phyloP scores from a whole-genome alignment of 2,329 filamentous ascomycete species.

The Scytalidium lignicola region DNA sequence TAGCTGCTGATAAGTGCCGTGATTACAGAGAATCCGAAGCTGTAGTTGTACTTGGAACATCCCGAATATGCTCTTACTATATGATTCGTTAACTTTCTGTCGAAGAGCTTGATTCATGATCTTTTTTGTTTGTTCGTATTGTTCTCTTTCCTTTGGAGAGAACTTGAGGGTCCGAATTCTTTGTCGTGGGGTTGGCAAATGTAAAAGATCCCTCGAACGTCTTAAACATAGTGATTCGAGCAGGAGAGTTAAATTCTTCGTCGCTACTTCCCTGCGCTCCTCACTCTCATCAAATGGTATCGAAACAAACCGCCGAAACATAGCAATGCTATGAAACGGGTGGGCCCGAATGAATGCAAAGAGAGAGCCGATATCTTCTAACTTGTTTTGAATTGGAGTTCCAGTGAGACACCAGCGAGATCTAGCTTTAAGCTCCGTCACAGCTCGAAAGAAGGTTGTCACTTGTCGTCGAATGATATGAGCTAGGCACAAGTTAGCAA shows the following conservation, averaged over 20 bases:
- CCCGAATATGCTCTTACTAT: constrained; percentile 33
- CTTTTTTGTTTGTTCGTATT: constrained; percentile 31
- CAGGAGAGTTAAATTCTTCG: constrained; percentile 27
- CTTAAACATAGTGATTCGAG: constrained; percentile 35
- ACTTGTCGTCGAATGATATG: constrained; percentile 43
- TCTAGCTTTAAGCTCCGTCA: constrained; percentile 34
- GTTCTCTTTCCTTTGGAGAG: constrained; percentile 22
- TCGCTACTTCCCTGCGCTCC: constrained; percentile 21
- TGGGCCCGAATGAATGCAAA: constrained; percentile 15
- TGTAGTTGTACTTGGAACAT: constrained; percentile 42
- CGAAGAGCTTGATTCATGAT: constrained; percentile 34
- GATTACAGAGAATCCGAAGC: constrained; percentile 43
- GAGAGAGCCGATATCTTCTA: constrained; percentile 26
- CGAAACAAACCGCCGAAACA: constrained; percentile 15
- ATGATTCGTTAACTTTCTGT: constrained; percentile 31
- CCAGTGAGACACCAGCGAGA: constrained; percentile 31
- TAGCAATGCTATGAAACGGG: constrained; percentile 7
- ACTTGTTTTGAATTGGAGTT: constrained; percentile 25
- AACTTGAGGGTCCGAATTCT: constrained; percentile 26
- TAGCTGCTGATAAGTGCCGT: constrained; percentile 41
- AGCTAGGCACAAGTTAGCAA: constrained; percentile 30
- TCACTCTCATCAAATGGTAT: constrained; percentile 11
- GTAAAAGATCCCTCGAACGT: constrained; percentile 34
- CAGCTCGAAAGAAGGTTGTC: constrained; percentile 39
- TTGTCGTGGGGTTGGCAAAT: constrained; percentile 26